Base-by-base conservation (phyloP, 2,329 filamentous ascomycete genomes). In the Pseudofabraea citricarpa region DNA sequence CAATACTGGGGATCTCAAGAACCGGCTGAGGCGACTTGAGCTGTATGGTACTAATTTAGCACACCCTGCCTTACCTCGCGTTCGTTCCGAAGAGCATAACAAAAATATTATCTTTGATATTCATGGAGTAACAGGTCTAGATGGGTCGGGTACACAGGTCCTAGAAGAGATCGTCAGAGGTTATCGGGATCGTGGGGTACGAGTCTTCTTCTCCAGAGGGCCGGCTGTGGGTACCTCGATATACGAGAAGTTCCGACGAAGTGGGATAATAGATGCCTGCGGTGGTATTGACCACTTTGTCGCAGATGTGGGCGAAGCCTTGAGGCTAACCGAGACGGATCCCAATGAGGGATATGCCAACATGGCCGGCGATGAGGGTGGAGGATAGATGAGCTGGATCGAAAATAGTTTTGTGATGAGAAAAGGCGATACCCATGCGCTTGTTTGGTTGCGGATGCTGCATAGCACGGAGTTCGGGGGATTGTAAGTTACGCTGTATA, bases 31-130 rank as follows among this genome's bases (percentile, higher is more conserved):
- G 5, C 74, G 93, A 6, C 73, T 98, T 2, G 93, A 97, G 64
- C 76, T 90, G 18, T 95, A 97, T 58, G 93, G 93, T n/a, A 91
- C 89, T 0, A 83, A 73, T 36, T 73, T 77, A 41, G 89, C 87
- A 0, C 93, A 97, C 56, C 93, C 93, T 0, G 90, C 90, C 0
- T 72, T 96, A 15, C 93, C 93, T 1, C 78, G 87, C 3, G 73
- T 95, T 12, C 77, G 90, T 4, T 72, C 76, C 20, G 77, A 81
- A n/a, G 85, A 91, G 48, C 83, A 87, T 57, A 96, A 96, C 62
- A 79, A 82, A 54, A 96, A 95, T 59, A 75, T 98, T 63, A 90
- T 98, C 49, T 97, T 98, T 58, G 93, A 98, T 61, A 90, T 97
- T 6, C 91, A 97, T 55, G 93, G 93, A n/a, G 93, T 98, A 3